These are phyloP conservation scores for Solanum appendiculatum DNA, from an alignment of 257 asterid genomes.

Conservation along the genomic window DNA sequence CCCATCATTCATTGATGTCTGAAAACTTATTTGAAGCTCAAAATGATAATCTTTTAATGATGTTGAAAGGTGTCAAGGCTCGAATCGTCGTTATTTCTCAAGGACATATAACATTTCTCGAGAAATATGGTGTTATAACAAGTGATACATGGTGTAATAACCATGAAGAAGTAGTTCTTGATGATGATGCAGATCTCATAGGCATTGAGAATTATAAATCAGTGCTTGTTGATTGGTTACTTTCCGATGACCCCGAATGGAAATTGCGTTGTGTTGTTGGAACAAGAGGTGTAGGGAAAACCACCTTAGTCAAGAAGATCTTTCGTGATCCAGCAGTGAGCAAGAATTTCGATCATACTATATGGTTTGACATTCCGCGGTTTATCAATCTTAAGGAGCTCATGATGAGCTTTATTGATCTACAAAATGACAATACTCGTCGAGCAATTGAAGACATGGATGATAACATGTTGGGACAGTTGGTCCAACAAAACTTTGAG, in stretches of 20 bases:
- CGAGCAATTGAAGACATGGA: too few species aligned
- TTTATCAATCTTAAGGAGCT: too few species aligned
- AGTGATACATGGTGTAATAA: not conserved
- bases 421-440: too few species aligned
- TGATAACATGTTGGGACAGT: too few species aligned
- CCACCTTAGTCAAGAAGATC: constrained; percentile 14
- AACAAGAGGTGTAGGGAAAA: constrained; percentile 20
- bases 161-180: constrained; percentile 3
- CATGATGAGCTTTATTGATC: too few species aligned
- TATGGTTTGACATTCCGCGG: too few species aligned
- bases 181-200: constrained; percentile 10
- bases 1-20: not conserved
- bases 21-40: not conserved
- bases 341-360: too few species aligned
- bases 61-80: not conserved
- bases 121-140: not conserved
- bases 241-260: not conserved
- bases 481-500: too few species aligned
- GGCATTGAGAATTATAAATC: constrained; percentile 11
- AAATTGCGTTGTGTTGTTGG: constrained; percentile 18
- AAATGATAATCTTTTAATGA: not conserved
- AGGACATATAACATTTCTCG: not conserved
- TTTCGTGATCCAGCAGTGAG: too few species aligned
- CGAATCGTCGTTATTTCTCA: not conserved
- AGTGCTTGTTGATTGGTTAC: not conserved